Percentiles rank a stretch among this genome's conserved stretches.
Conservation (phyloP, 305 asterid species). For the Fraxinus paxiana region DNA sequence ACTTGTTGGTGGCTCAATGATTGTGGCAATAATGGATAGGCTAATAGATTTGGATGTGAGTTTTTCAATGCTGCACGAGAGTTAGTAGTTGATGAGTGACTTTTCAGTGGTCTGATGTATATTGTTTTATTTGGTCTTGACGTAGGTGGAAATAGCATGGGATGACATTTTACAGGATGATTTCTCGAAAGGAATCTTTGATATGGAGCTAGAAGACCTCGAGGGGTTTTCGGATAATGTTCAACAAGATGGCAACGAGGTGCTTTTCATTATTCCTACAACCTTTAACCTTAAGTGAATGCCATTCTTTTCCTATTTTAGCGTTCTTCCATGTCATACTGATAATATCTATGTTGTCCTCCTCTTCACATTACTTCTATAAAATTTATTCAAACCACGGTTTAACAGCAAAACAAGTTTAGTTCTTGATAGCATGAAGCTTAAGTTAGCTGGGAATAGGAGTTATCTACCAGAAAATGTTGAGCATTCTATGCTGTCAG, state of each 20-base stretch:
- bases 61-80: constrained; percentile 15
- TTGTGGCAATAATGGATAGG: constrained; percentile 56
- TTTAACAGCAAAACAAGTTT: neutral
- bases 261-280: constrained; percentile 19
- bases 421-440: neutral
- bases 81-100: neutral
- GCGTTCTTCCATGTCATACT: neutral
- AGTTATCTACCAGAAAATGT: neutral
- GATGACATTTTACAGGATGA: constrained; percentile 75
- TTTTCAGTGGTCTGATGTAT: constrained; percentile 5
- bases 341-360: neutral
- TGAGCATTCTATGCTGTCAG: neutral
- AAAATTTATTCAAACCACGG: neutral
- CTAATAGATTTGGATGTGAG: constrained; percentile 88
- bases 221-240: constrained; percentile 46
- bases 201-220: constrained; percentile 80
- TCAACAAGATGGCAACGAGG: constrained; percentile 55
- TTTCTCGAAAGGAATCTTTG: constrained; percentile 77
- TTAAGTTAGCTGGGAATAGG: neutral
- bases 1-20: constrained; percentile 62
- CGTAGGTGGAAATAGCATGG: constrained; percentile 78
- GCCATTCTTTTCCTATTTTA: neutral
- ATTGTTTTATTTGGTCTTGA: constrained; percentile 13
- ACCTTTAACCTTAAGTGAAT: constrained; percentile 8
- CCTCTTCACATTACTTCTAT: neutral